Evolutionary conservation across 768 basidiomycete species (phyloP).

Genomic region (Boletellus ananas): DNA sequence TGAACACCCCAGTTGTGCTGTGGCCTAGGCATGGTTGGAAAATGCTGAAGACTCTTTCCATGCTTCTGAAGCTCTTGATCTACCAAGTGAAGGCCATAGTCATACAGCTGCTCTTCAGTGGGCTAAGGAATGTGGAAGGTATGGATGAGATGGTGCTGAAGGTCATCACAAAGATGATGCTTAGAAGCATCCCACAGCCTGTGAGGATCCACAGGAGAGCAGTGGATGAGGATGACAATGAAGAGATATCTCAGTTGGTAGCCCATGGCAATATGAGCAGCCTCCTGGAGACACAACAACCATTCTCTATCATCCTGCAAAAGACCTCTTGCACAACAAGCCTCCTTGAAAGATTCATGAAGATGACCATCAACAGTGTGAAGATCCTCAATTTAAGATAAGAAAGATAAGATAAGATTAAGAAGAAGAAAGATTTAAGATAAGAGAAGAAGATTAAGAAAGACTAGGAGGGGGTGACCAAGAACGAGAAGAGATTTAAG

Average conservation of each 20-base stretch:
- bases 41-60: no score
- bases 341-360: slow-evolving; percentile 20
- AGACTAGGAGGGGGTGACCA: no score
- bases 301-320: slow-evolving; percentile 40
- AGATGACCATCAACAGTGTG: slow-evolving; percentile 1
- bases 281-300: slow-evolving; percentile 40
- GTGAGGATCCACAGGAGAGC: slow-evolving; percentile 32
- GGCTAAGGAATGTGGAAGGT: background rate
- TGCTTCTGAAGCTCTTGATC: no score
- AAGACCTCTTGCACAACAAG: slow-evolving; percentile 26
- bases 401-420: no score
- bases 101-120: no score
- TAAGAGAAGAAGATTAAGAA: no score
- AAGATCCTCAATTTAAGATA: no score
- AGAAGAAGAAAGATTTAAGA: no score
- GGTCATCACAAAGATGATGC: slow-evolving; percentile 1
- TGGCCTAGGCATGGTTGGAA: no score
- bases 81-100: no score
- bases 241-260: slow-evolving; percentile 36
- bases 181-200: background rate
- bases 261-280: slow-evolving; percentile 37
- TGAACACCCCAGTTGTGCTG: no score
- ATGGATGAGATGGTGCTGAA: background rate
- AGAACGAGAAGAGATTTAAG: no score
- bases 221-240: slow-evolving; percentile 36